Evolutionary conservation across 345 rosid genomes (phyloP).

Genomic region (Camelina sativa): DNA sequence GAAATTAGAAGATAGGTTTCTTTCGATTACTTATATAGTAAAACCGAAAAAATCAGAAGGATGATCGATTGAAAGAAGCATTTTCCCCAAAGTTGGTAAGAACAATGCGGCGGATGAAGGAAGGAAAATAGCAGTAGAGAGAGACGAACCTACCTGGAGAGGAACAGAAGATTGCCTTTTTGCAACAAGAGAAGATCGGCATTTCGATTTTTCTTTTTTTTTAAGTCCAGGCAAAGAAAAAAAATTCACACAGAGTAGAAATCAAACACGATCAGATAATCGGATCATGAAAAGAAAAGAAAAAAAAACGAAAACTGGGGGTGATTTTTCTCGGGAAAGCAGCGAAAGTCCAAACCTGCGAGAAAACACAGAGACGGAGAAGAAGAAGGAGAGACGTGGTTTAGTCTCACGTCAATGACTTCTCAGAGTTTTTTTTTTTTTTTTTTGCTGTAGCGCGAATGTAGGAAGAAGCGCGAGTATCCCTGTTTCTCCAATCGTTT

Average conservation of each 20-base stretch:
- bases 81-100: neutral
- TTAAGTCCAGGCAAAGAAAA: conserved; percentile 1
- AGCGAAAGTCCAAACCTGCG: conserved; percentile 28
- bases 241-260: neutral
- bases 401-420: conserved; percentile 26
- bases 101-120: neutral
- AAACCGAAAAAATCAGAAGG: neutral
- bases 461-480: conserved; percentile 41
- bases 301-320: conserved; percentile 14
- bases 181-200: conserved; percentile 49
- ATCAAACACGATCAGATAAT: conserved; percentile 14
- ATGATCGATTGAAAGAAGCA: conserved; percentile 5
- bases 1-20: neutral
- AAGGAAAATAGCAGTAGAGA: conserved; percentile 39
- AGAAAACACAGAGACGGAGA: conserved; percentile 39
- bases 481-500: conserved; percentile 39
- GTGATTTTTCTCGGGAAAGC: conserved; percentile 31
- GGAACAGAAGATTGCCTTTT: conserved; percentile 22
- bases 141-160: conserved; percentile 52
- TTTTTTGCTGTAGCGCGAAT: conserved; percentile 35
- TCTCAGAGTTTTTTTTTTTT: neutral
- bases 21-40: neutral
- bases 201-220: conserved; percentile 28
- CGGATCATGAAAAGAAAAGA: neutral
- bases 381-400: conserved; percentile 20